These are phyloP conservation scores for Yamadazyma siamensis DNA, from an alignment of 1,139 yeast genomes.

Conservation along the genomic window DNA sequence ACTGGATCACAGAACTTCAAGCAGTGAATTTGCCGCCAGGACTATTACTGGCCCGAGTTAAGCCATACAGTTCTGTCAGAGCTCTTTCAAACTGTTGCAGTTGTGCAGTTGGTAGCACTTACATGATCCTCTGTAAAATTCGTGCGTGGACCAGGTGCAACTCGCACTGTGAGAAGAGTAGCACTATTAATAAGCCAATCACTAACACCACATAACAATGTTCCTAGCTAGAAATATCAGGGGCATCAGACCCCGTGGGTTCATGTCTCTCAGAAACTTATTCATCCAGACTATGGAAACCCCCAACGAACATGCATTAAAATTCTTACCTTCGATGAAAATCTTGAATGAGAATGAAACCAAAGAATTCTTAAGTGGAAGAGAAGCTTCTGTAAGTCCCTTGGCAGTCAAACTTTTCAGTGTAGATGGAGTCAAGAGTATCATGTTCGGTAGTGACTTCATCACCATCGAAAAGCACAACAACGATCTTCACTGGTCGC, in stretches of 20 bases:
- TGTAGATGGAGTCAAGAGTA: conserved; percentile 49
- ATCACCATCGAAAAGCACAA: conserved; percentile 76
- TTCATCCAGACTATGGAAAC: conserved; percentile 44
- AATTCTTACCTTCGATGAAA: conserved; percentile 44
- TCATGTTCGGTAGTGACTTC: conserved; percentile 60
- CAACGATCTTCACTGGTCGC: conserved; percentile 59
- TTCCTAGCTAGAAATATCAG: conserved; percentile 9
- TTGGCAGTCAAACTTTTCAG: conserved; percentile 51
- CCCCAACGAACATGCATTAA: conserved; percentile 47
- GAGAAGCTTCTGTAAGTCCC: conserved; percentile 56
- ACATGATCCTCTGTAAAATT: too few relatives aligned
- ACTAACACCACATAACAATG: conserved; percentile 5
- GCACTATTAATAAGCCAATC: background rate
- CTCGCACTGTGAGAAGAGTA: too few relatives aligned
- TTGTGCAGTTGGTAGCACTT: too few relatives aligned
- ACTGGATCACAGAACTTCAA: too few relatives aligned
- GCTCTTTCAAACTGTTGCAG: too few relatives aligned
- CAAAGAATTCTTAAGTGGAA: conserved; percentile 50
- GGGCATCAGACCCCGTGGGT: conserved; percentile 1
- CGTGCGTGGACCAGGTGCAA: too few relatives aligned
- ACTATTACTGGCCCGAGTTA: too few relatives aligned
- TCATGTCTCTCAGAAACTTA: conserved; percentile 18
- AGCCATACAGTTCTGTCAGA: too few relatives aligned
- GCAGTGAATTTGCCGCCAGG: too few relatives aligned
- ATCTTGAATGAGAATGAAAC: conserved; percentile 46